phyloP scores from a whole-genome alignment of 257 asterid species.

The Craterostigma plantagineum region DNA sequence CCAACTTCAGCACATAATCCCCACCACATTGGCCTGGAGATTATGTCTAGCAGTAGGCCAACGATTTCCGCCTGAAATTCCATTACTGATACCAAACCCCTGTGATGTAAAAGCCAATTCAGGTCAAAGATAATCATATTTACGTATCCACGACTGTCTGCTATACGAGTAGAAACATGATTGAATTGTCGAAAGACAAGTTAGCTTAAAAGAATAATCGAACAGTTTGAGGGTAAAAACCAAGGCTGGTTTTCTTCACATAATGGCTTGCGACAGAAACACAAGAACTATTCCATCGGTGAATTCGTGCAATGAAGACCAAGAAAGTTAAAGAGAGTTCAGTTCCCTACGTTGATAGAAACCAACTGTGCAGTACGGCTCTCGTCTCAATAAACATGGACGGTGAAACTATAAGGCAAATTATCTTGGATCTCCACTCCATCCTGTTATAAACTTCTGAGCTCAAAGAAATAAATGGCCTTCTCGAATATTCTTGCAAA shows the following conservation, averaged over 20 bases:
- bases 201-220: no score
- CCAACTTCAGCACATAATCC: conserved; percentile 55
- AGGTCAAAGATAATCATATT: no score
- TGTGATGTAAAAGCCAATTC: conserved; percentile 30
- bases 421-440: conserved; percentile 47
- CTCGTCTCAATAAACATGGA: conserved; percentile 49
- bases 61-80: conserved; percentile 45
- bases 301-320: not conserved
- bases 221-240: no score
- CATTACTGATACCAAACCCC: conserved; percentile 66
- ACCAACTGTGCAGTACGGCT: conserved; percentile 59
- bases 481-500: conserved; percentile 26
- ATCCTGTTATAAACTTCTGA: conserved; percentile 33
- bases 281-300: no score
- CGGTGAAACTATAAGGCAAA: conserved; percentile 52
- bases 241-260: not conserved
- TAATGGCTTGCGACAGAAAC: no score
- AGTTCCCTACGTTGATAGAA: conserved; percentile 41
- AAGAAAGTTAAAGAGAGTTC: conserved; percentile 6
- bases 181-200: not conserved
- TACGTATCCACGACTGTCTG: no score
- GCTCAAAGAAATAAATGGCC: conserved; percentile 40
- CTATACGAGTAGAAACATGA: conserved; percentile 7
- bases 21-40: conserved; percentile 73
- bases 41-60: conserved; percentile 33